A percentile compares a stretch with the other conserved stretches of the same genome.
Evolutionary conservation across 352 stramenopile genomes (phyloP).

Genomic region (Saprolegnia parasitica): DNA sequence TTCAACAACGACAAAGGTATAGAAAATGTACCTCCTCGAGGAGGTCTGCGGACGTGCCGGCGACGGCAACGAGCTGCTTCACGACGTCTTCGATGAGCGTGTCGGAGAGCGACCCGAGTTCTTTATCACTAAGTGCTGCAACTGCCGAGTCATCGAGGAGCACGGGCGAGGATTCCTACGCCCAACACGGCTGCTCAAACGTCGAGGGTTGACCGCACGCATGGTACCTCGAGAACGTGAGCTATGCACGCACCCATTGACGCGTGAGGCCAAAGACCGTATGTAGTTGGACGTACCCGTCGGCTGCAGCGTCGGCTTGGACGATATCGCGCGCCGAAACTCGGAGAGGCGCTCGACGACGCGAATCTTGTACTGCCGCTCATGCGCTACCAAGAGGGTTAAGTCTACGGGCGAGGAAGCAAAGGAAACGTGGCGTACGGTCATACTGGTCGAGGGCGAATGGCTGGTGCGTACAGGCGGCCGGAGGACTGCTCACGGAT

Average conservation of each 20-base stretch:
- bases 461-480: background rate
- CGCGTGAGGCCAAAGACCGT: background rate
- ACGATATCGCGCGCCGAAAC: slow-evolving; percentile 65
- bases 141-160: slow-evolving; percentile 68
- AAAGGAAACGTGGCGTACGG: slow-evolving; percentile 3
- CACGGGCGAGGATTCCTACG: slow-evolving; percentile 5
- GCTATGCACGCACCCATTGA: no score
- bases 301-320: background rate
- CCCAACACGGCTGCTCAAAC: background rate
- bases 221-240: no score
- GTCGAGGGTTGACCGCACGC: background rate
- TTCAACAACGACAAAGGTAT: background rate
- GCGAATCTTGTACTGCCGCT: slow-evolving; percentile 84
- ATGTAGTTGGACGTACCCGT: background rate
- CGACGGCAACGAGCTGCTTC: slow-evolving; percentile 70
- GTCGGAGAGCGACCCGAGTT: slow-evolving; percentile 73
- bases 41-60: slow-evolving; percentile 71
- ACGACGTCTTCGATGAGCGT: slow-evolving; percentile 80
- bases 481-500: slow-evolving; percentile 5
- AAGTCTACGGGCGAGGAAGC: background rate
- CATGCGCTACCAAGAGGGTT: slow-evolving; percentile 51
- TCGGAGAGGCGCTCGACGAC: slow-evolving; percentile 79
- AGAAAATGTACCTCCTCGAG: slow-evolving; percentile 46
- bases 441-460: slow-evolving; percentile 12
- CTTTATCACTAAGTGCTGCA: slow-evolving; percentile 68